Evolutionary conservation across 805 yeast species (phyloP).

Genomic region (Starmera amethionina): DNA sequence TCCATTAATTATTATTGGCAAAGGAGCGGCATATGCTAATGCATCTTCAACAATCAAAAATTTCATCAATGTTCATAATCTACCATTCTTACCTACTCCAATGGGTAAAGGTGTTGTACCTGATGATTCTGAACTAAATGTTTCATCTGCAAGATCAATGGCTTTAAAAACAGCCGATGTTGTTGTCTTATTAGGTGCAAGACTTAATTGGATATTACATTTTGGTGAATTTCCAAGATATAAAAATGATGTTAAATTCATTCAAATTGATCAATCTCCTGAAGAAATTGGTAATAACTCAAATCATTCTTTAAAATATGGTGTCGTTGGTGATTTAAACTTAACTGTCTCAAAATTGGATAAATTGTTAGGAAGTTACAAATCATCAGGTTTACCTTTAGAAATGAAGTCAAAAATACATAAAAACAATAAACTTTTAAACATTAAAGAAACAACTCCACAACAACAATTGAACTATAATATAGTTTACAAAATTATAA

Average conservation of each 20-base stretch:
- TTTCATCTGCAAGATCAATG: conserved; percentile 56
- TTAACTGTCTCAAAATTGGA: conserved; percentile 29
- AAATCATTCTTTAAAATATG: conserved; percentile 22
- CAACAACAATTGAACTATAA: conserved; percentile 32
- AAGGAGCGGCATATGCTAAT: conserved; percentile 46
- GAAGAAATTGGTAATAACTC: conserved; percentile 44
- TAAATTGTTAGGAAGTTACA: conserved; percentile 17
- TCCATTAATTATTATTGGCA: conserved; percentile 55
- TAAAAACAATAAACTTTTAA: conserved; percentile 23
- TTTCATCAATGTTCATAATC: conserved; percentile 30
- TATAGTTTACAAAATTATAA: conserved; percentile 40
- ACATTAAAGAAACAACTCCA: conserved; percentile 21
- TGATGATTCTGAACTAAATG: conserved; percentile 37
- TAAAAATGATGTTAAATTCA: conserved; percentile 31
- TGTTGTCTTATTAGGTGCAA: conserved; percentile 50
- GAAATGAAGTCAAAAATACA: conserved; percentile 19
- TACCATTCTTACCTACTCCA: conserved; percentile 64
- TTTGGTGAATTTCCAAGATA: conserved; percentile 53
- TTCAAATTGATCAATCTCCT: conserved; percentile 46
- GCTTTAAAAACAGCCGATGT: conserved; percentile 51
- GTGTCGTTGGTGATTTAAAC: conserved; percentile 48
- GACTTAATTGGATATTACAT: conserved; percentile 68
- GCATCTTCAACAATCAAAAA: conserved; percentile 29
- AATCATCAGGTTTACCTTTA: conserved; percentile 21
- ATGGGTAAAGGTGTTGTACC: conserved; percentile 69